Evolutionary conservation across 2,329 filamentous ascomycete genomes (phyloP).

Genomic region (Sporothrix humicola): DNA sequence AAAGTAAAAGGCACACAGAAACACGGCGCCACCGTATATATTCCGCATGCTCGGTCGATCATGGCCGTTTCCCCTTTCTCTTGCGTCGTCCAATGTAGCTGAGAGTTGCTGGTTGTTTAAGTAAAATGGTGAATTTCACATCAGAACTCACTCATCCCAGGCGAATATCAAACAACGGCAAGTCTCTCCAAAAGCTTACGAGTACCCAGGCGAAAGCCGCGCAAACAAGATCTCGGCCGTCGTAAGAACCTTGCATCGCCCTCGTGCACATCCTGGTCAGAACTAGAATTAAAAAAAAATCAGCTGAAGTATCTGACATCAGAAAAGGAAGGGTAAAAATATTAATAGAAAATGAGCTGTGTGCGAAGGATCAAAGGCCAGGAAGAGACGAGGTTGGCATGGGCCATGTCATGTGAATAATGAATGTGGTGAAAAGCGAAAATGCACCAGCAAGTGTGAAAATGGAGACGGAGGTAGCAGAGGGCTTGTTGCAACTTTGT

Average conservation of each 20-base stretch:
- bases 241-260: not conserved
- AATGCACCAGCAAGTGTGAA: too few species aligned
- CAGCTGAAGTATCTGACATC: constrained; percentile 1
- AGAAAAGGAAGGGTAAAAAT: not conserved
- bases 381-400: not conserved
- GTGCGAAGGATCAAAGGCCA: not conserved
- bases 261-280: not conserved
- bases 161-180: not conserved
- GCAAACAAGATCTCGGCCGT: not conserved
- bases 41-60: constrained; percentile 20
- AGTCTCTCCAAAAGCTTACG: not conserved
- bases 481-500: constrained; percentile 9
- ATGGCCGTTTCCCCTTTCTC: not conserved
- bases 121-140: too few species aligned
- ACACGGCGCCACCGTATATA: constrained; percentile 3
- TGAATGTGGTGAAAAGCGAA: not conserved
- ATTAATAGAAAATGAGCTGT: not conserved
- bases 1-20: not conserved
- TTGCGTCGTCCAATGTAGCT: not conserved
- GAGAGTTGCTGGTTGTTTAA: too few species aligned
- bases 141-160: too few species aligned
- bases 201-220: too few species aligned
- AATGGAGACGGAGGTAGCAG: not conserved
- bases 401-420: not conserved
- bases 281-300: not conserved